Percentiles rank a stretch among this genome's conserved stretches.
phyloP scores from a whole-genome alignment of 1,284 basidiomycete species.

The Rhodotorula sp. region DNA sequence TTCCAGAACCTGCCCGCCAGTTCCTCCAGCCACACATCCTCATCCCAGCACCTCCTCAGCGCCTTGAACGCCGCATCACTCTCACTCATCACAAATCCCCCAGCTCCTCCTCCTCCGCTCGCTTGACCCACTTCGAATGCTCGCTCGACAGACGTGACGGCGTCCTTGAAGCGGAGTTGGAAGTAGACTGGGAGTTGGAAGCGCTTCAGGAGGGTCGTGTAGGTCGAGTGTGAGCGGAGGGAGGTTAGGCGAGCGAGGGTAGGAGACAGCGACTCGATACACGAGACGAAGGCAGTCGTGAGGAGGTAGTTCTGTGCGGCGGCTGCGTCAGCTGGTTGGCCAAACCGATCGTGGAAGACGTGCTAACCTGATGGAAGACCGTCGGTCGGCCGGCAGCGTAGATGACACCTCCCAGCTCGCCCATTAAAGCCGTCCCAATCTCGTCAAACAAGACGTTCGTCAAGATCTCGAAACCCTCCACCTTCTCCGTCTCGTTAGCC shows the following conservation, averaged over 20 bases:
- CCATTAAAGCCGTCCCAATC: constrained; percentile 71
- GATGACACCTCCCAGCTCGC: constrained; percentile 74
- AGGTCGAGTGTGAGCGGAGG: constrained; percentile 71
- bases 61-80: constrained; percentile 69
- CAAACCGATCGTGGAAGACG: constrained; percentile 53
- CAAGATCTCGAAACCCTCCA: constrained; percentile 69
- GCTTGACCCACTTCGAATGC: constrained; percentile 37
- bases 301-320: constrained; percentile 69
- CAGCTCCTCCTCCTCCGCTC: constrained; percentile 34
- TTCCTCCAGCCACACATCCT: constrained; percentile 77
- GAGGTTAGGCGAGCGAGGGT: constrained; percentile 65
- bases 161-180: constrained; percentile 95
- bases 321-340: background rate
- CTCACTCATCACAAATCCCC: constrained; percentile 56
- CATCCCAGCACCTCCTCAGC: constrained; percentile 75
- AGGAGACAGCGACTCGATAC: constrained; percentile 77
- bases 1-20: constrained; percentile 81
- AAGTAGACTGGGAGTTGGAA: constrained; percentile 98
- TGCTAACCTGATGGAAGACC: constrained; percentile 68
- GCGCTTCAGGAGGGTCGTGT: constrained; percentile 69
- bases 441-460: constrained; percentile 85
- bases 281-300: constrained; percentile 78
- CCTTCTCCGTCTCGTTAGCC: background rate
- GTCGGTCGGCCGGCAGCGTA: constrained; percentile 88
- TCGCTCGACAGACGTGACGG: constrained; percentile 72